phyloP scores from a whole-genome alignment of 495 filamentous ascomycete genomes.

The Daldinia vernicosa region DNA sequence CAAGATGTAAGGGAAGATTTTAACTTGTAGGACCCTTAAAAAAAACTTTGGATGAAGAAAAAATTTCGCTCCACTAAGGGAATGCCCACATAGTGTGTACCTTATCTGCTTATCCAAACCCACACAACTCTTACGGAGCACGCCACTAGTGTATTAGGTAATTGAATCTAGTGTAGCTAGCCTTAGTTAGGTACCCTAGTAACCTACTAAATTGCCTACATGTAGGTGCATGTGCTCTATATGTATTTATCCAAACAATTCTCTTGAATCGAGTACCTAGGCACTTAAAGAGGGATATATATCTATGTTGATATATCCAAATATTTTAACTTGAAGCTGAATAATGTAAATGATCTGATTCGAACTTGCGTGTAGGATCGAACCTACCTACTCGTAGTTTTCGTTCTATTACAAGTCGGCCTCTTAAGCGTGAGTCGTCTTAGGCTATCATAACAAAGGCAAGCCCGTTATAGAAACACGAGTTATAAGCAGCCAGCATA shows the following conservation, averaged over 20 bases:
- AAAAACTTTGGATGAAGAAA: slow-evolving; percentile 10
- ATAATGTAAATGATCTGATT: neutral
- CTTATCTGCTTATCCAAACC: neutral
- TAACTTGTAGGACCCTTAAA: neutral
- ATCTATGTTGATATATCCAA: neutral
- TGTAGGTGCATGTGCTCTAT: too few relatives aligned
- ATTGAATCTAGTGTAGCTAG: neutral
- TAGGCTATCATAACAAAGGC: neutral
- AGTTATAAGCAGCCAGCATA: neutral
- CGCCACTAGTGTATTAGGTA: neutral
- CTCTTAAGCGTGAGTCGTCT: neutral
- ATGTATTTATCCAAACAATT: too few relatives aligned
- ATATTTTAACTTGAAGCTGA: neutral
- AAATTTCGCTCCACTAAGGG: slow-evolving; percentile 20
- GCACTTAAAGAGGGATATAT: too few relatives aligned
- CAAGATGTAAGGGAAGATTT: neutral
- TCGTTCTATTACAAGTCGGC: neutral
- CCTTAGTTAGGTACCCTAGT: neutral
- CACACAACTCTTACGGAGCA: neutral
- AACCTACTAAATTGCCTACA: neutral
- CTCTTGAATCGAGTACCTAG: too few relatives aligned
- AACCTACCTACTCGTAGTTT: neutral
- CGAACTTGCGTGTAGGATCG: neutral
- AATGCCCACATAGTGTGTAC: neutral
- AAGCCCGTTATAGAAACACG: neutral